phyloP scores from a whole-genome alignment of 768 basidiomycete species.

The Boletus huronensis region DNA sequence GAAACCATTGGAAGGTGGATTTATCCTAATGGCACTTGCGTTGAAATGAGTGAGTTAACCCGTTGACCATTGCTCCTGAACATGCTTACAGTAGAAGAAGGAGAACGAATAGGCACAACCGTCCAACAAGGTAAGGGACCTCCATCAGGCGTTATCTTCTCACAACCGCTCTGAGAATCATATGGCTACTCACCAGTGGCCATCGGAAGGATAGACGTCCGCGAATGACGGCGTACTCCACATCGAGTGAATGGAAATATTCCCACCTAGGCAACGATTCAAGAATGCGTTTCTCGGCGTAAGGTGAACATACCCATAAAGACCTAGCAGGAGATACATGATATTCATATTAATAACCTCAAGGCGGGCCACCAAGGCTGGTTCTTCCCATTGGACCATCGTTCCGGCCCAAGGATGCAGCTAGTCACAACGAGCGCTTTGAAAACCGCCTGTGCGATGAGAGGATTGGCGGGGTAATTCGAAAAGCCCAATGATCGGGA shows the following conservation, averaged over 20 bases:
- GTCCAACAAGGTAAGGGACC: conserved; percentile 27
- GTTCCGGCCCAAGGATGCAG: background rate
- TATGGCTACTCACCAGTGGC: conserved; percentile 19
- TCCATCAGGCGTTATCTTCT: background rate
- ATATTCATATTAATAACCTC: background rate
- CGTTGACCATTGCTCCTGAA: background rate
- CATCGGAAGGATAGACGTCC: conserved; percentile 23
- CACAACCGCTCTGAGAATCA: background rate
- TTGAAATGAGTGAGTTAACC: background rate
- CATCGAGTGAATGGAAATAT: conserved; percentile 15
- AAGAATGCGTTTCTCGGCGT: background rate
- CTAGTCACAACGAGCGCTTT: background rate
- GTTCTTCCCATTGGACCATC: conserved; percentile 23
- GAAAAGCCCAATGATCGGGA: background rate
- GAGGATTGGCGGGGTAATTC: background rate
- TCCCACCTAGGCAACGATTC: conserved; percentile 21
- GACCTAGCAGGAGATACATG: conserved; percentile 15
- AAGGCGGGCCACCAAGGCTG: conserved; percentile 4
- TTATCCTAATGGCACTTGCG: conserved; percentile 4
- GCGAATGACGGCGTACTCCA: conserved; percentile 25
- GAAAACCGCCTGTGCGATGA: background rate
- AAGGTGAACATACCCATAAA: conserved; percentile 21
- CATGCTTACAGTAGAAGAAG: conserved; percentile 20
- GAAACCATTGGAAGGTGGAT: background rate
- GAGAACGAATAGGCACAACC: conserved; percentile 12